Evolutionary conservation across 768 basidiomycete species (phyloP).

Genomic region (Tylopilus intermedius): DNA sequence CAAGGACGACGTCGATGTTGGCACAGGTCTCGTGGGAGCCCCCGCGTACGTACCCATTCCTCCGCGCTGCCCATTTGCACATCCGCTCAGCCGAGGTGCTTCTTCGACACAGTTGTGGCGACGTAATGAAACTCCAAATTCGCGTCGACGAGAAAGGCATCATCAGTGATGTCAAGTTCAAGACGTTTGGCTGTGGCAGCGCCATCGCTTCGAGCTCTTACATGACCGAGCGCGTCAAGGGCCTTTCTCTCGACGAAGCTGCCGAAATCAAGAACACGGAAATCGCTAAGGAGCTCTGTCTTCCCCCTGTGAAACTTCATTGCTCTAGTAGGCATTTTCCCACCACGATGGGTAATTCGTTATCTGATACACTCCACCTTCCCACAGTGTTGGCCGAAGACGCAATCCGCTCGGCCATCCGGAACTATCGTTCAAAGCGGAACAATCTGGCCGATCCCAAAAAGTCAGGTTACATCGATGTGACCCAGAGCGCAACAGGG

Average conservation of each 20-base stretch:
- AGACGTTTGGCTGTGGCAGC: constrained; percentile 98
- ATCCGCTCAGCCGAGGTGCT: constrained; percentile 13
- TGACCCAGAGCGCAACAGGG: constrained; percentile 53
- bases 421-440: constrained; percentile 89
- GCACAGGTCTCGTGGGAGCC: constrained; percentile 96
- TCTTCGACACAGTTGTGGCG: constrained; percentile 66
- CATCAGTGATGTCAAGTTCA: constrained; percentile 98
- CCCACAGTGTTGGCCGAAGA: constrained; percentile 89
- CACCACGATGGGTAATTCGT: constrained; percentile 7
- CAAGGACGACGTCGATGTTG: constrained; percentile 87
- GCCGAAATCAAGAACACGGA: constrained; percentile 98
- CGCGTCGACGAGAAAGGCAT: constrained; percentile 91
- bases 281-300: constrained; percentile 92
- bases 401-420: constrained; percentile 96
- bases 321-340: constrained; percentile 72
- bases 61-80: constrained; percentile 1
- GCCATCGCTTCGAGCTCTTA: constrained; percentile 97
- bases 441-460: constrained; percentile 44
- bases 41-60: constrained; percentile 66
- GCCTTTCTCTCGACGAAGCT: constrained; percentile 88
- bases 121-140: constrained; percentile 99
- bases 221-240: constrained; percentile 98
- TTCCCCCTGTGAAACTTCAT: constrained; percentile 95
- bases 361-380: constrained; percentile 20
- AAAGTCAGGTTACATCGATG: constrained; percentile 65